Evolutionary conservation across 768 basidiomycete genomes (phyloP).

Genomic region (Tricholoma terreum): DNA sequence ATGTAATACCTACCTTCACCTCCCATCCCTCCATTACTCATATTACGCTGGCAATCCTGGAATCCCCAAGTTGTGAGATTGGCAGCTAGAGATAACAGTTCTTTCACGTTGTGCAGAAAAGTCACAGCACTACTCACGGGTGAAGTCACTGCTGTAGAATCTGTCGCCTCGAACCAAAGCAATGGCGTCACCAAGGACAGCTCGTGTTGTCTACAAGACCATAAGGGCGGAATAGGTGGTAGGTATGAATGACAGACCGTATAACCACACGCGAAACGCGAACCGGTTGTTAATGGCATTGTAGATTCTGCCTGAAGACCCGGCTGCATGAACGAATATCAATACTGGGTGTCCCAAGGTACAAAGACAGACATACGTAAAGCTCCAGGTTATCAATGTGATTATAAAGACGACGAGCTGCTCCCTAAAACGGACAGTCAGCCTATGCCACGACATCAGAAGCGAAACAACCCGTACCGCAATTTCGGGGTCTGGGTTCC

Average conservation of each 20-base stretch:
- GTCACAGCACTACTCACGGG: conserved; percentile 28
- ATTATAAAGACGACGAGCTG: conserved; percentile 30
- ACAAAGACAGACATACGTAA: conserved; percentile 17
- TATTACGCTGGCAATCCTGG: conserved; percentile 43
- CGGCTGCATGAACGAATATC: conserved; percentile 9
- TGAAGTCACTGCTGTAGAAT: conserved; percentile 51
- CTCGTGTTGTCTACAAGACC: conserved; percentile 36
- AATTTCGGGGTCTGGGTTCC: conserved; percentile 47
- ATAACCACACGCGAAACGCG: conserved; percentile 27
- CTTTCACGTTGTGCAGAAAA: not conserved
- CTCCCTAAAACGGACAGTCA: conserved; percentile 5
- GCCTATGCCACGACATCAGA: not conserved
- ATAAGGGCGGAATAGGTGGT: not conserved
- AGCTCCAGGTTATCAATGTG: conserved; percentile 35
- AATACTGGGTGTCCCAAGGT: not conserved
- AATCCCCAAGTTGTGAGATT: conserved; percentile 53
- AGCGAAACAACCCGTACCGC: conserved; percentile 27
- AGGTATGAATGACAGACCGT: conserved; percentile 14
- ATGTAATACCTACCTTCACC: conserved; percentile 8
- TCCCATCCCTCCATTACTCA: conserved; percentile 27
- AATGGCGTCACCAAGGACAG: conserved; percentile 51
- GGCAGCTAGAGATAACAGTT: conserved; percentile 25
- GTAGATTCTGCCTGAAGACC: conserved; percentile 33
- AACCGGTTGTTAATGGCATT: conserved; percentile 28
- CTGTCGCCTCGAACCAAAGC: conserved; percentile 50